These are phyloP conservation scores for Brasilioporus rufonigricans DNA, from an alignment of 768 basidiomycete genomes.

Conservation along the genomic window DNA sequence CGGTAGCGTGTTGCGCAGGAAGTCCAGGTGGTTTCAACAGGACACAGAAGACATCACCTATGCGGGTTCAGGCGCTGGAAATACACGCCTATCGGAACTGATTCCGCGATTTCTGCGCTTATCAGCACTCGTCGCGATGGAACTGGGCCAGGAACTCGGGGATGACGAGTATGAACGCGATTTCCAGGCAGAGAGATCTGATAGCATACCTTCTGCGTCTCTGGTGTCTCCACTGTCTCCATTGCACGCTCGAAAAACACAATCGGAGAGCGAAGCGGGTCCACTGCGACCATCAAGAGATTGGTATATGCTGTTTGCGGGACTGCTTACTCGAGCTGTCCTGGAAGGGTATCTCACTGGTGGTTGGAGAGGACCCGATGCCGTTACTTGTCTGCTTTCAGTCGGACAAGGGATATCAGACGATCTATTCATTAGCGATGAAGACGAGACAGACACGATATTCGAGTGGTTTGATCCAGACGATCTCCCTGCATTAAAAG, in stretches of 20 bases:
- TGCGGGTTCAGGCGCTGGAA: slow-evolving; percentile 45
- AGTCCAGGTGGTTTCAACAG: slow-evolving; percentile 26
- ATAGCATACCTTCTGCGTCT: slow-evolving; percentile 8
- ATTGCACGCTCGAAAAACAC: slow-evolving; percentile 20
- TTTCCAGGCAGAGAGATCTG: slow-evolving; percentile 27
- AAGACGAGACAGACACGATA: slow-evolving; percentile 35
- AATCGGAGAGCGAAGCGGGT: slow-evolving; percentile 39
- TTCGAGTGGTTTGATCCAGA: slow-evolving; percentile 72
- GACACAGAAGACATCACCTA: slow-evolving; percentile 26
- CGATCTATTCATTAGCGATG: slow-evolving; percentile 23
- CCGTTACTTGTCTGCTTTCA: slow-evolving; percentile 68
- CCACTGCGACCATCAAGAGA: slow-evolving; percentile 67
- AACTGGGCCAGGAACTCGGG: slow-evolving; percentile 68
- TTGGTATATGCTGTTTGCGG: slow-evolving; percentile 81
- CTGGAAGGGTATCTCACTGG: slow-evolving; percentile 82
- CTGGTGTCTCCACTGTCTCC: slow-evolving; percentile 14
- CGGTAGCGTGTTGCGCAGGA: slow-evolving; percentile 62
- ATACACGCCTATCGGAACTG: slow-evolving; percentile 63
- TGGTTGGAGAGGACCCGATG: slow-evolving; percentile 73
- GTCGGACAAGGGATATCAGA: slow-evolving; percentile 58
- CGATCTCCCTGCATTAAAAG: slow-evolving; percentile 64
- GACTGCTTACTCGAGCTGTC: slow-evolving; percentile 77
- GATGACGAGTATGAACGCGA: slow-evolving; percentile 48
- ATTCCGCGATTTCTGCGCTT: slow-evolving; percentile 72
- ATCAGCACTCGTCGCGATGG: slow-evolving; percentile 75